Base-by-base conservation (phyloP, 2,329 filamentous ascomycete genomes). In the Colletotrichum australisinense region DNA sequence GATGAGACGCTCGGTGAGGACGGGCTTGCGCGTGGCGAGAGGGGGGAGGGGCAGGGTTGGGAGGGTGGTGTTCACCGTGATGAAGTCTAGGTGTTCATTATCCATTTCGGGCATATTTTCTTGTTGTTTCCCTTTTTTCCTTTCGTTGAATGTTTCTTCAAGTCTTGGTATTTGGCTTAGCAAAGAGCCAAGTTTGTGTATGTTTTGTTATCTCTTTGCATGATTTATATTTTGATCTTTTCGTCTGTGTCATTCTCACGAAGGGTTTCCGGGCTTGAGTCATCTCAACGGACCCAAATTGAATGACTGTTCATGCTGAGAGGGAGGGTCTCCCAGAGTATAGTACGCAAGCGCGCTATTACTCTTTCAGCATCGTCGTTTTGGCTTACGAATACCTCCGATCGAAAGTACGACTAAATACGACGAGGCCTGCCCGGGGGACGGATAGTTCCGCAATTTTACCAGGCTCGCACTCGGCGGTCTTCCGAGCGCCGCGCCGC, bases 1-100 rank as follows among this genome's bases (percentile, higher is more conserved):
- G 30, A 89, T 77, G 24, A 93, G 84, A 7, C 91, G 87, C 63
- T 86, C 80, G 3, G 91, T 92, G 62, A 76, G 78, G 67, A 90
- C 83, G 2, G 80, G 78, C 8, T 79, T 67, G 7, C 88, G 83
- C 26, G 81, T 79, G 16, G 76, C 69, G 67, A 83, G 83, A 4
- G 82, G 79, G 5, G 85, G 87, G 2, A 87, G 78, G 0, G 86
- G 86, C 3, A 72, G 67, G 14, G 79, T 77, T 1, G 89, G 88
- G 12, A 87, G 80, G 1, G 84, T 87, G 26, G 88, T 88, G 78
- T 84, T 86, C 72, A 90, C 83, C 56, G 79, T 85, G 72, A 86
- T 76, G 60, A 78, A 80, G 14, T 74, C 71, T 4, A 75, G 70
- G 11, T 76, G 76, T 24, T 59, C 49, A 12, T 73, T 65, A 12